Base-by-base conservation (phyloP, 179 eudicot genomes). In the Silene vulgaris region DNA sequence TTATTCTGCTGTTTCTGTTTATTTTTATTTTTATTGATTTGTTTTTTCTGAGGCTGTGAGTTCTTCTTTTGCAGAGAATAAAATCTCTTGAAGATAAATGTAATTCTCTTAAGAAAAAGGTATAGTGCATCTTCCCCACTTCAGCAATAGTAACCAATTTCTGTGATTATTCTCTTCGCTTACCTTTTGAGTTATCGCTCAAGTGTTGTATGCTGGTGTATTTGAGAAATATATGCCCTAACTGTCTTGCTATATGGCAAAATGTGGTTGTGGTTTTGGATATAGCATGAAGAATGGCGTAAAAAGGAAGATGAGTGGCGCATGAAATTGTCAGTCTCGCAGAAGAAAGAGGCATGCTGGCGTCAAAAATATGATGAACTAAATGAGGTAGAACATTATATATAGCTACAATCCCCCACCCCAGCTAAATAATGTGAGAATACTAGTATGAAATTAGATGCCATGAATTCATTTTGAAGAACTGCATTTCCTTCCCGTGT, bases 1-100 rank as follows among this genome's bases (percentile, higher is more conserved):
- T 56, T 52, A 52, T 57, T 68, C 61, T 64, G 71, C 52, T 74
- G 16, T 37, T 1, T 3, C 29, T 16, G 19, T 67, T 3, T 40
- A 20, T n/a, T 16, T 67, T 3, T 40, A 20, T n/a, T 16, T 52
- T 71, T 71, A 23, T 37, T 14, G 3, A 52, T 20, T 45, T 1
- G 3, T 43, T 17, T 21, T 40, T 13, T 21, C 62, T 19, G 43
- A 66, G 70, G 17, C 69, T 64, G 50, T 71, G 35, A 60, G 19
- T 64, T 74, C 29, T 65, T 52, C n/a, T 56, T 78, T 21, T 82
- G 87, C 92, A 93, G 98, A 85, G 85, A 83, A 80, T 86, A 79
- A 81, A 72, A 64, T 81, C 74, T 71, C 96, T 93, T 11, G 90
- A 93, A 87, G 86, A 86, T 77, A 89, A 86, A 83, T 93, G 98